Base-by-base conservation (phyloP, 1,284 basidiomycete genomes). In the Ganoderma lingzhi region DNA sequence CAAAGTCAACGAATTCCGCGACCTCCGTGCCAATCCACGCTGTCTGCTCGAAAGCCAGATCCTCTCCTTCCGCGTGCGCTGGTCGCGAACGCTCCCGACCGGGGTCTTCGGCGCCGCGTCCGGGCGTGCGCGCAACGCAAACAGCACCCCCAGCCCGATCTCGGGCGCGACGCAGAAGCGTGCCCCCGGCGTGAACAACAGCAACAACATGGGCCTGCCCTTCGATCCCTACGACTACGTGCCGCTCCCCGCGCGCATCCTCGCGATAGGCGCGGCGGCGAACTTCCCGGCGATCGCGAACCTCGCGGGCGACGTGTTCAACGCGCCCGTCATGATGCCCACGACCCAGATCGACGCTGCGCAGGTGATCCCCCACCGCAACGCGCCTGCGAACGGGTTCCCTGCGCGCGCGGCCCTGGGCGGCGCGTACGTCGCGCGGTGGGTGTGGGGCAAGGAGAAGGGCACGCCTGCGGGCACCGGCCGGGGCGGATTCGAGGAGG, bases 201-300 rank as follows among this genome's bases (percentile, higher is more conserved):
- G 77, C 23, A 82, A 84, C 28, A 88, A 84, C 71, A 84, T 90
- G 45, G 92, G 91, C 0, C 80, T 93, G 2, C 74, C 89, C 0
- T 94, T 94, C 76, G 92, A 94, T 75, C 91, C 92, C 0, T 93
- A 94, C 76, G 91, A 93, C 77, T 83, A 84, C 66, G 80, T 83
- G 0, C 84, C 88, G 0, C 84, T 94, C 1, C 93, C 93, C 0
- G 77, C 83, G 0, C 84, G 92, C 37, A 80, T 93, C 30, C 78
- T 94, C 59, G 85, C 88, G 1, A 90, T 89, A 0, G 93, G 93
- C 2, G 91, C 93, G 0, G 92, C 93, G 0, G 90, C 92, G 2
- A 94, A 94, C 78, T 95, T 94, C 82, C 93, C 93, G 0, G 88
- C 89, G n/a, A 87, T 95, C 62, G 88, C 92, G 3, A 92, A 93